A percentile compares a stretch with the other conserved stretches of the same genome.
Conservation (phyloP, 345 rosid species). For the Salix koriyanagi region DNA sequence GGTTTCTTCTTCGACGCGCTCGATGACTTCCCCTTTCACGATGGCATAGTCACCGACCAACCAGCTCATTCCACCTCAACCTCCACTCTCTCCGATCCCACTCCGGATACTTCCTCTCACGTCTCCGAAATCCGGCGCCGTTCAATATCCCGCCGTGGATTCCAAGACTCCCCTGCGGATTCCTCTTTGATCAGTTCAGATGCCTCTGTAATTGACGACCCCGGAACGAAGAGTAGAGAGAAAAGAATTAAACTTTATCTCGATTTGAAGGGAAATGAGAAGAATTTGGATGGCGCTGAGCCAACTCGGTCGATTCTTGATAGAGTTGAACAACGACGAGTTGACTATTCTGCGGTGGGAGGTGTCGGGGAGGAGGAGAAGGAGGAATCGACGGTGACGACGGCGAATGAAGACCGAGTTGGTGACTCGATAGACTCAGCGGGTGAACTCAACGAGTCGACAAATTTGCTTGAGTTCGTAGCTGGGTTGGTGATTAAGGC, state of each 20-base stretch:
- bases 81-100: conserved; percentile 12
- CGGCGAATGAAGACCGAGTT: conserved; percentile 7
- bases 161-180: conserved; percentile 6
- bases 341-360: neutral
- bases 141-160: conserved; percentile 8
- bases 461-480: conserved; percentile 36
- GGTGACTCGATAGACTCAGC: conserved; percentile 11
- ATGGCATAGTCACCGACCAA: conserved; percentile 29
- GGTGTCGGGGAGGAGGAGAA: conserved; percentile 12
- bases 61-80: conserved; percentile 28
- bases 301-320: conserved; percentile 9
- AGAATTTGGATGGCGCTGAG: conserved; percentile 19
- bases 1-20: conserved; percentile 51
- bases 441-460: conserved; percentile 24
- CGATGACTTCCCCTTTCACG: conserved; percentile 54
- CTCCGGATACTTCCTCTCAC: conserved; percentile 17
- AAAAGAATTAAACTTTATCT: conserved; percentile 13
- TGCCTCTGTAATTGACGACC: neutral
- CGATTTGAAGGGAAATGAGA: conserved; percentile 29
- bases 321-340: neutral
- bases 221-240: conserved; percentile 15
- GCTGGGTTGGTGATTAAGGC: conserved; percentile 59
- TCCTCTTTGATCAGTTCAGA: conserved; percentile 4
- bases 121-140: conserved; percentile 36
- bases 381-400: conserved; percentile 28